phyloP scores from a whole-genome alignment of 176 grass and related monocot species.

The Aegilops speltoides region DNA sequence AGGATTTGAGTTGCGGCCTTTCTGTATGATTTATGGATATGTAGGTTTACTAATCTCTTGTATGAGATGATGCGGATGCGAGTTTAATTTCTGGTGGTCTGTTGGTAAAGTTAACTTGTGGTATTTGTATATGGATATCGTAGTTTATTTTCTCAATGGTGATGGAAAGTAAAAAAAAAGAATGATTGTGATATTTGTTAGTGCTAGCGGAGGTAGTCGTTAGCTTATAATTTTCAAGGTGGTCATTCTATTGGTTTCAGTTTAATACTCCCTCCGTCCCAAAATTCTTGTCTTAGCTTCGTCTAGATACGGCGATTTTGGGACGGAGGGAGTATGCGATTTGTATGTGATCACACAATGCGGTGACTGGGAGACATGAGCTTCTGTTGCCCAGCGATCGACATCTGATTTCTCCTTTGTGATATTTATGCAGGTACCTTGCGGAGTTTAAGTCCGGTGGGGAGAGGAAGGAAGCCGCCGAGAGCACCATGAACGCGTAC shows the following conservation, averaged over 20 bases:
- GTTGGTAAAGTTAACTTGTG: background rate
- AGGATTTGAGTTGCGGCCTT: background rate
- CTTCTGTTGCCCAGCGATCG: background rate
- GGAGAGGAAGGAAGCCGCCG: slow-evolving; percentile 77
- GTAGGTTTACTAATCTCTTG: background rate
- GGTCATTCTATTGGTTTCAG: background rate
- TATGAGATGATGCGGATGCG: background rate
- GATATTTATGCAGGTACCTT: slow-evolving; percentile 52
- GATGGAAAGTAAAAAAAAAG: background rate
- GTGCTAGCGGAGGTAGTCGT: background rate
- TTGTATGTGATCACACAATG: background rate
- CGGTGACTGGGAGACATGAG: background rate
- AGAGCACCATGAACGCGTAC: slow-evolving; percentile 83
- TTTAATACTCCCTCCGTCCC: background rate
- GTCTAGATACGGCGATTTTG: too few relatives aligned
- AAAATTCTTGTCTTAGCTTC: too few relatives aligned
- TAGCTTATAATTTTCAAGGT: background rate
- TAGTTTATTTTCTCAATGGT: background rate
- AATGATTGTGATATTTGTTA: slow-evolving; percentile 20
- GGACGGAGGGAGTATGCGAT: background rate
- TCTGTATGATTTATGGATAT: background rate
- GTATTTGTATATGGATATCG: background rate
- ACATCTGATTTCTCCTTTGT: slow-evolving; percentile 9
- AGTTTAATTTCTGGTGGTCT: background rate
- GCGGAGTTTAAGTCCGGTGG: slow-evolving; percentile 73